Percentiles rank a stretch among this genome's conserved stretches.
These are phyloP conservation scores for Euphorbia schlechtendalii DNA, from an alignment of 441 rosid genomes.

Conservation along the genomic window DNA sequence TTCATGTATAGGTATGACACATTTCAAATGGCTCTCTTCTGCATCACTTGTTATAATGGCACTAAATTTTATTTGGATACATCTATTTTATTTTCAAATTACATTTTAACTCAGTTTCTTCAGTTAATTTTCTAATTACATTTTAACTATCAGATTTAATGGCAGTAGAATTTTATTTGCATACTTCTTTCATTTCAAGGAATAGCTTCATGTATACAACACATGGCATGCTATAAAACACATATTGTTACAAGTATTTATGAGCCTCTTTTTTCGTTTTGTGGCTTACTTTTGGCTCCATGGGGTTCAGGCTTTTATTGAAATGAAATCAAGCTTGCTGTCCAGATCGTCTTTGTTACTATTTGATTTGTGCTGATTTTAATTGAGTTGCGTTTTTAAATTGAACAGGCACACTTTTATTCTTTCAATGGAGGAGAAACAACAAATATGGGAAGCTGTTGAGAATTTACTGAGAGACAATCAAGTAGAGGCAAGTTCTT, in stretches of 20 bases:
- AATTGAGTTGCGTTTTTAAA: conserved; percentile 16
- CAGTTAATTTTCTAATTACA: not conserved
- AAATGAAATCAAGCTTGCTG: conserved; percentile 3
- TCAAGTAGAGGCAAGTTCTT: conserved; percentile 89
- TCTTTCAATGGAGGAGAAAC: conserved; percentile 64
- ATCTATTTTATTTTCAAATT: not conserved
- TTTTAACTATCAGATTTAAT: not conserved
- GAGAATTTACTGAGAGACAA: conserved; percentile 78
- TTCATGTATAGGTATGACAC: conserved; percentile 87
- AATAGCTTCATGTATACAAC: not conserved
- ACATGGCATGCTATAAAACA: not conserved
- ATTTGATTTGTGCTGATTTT: conserved; percentile 10
- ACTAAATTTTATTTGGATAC: not conserved
- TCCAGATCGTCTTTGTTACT: conserved; percentile 6
- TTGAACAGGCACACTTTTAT: conserved; percentile 79
- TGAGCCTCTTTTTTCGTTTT: conserved; percentile 1
- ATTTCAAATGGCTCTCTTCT: not conserved
- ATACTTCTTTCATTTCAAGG: not conserved
- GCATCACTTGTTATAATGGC: not conserved
- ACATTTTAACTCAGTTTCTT: not conserved
- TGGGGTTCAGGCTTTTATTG: conserved; percentile 2
- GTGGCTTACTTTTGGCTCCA: not conserved
- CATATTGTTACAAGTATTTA: not conserved
- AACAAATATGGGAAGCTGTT: conserved; percentile 77
- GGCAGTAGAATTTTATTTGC: not conserved